A percentile compares a stretch with the other conserved stretches of the same genome.
These are phyloP conservation scores for Pueraria montana DNA, from an alignment of 306 rosid genomes.

Conservation along the genomic window DNA sequence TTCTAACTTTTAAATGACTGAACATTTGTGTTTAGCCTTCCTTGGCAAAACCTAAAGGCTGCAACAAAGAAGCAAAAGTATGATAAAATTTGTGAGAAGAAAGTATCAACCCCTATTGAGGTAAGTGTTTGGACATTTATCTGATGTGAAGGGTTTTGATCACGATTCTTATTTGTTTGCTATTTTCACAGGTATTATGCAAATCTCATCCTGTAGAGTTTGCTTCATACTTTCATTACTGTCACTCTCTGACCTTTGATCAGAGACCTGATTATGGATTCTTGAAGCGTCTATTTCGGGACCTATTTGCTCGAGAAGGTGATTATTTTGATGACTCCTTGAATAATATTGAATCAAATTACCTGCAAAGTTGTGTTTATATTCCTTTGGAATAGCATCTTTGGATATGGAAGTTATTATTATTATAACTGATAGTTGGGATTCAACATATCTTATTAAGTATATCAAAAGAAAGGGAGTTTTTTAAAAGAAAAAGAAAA, in stretches of 20 bases:
- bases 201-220: constrained; percentile 95
- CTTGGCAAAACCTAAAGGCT: constrained; percentile 99
- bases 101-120: constrained; percentile 97
- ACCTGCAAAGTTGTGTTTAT: background rate
- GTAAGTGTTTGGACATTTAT: constrained; percentile 52
- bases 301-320: constrained; percentile 93
- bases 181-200: constrained; percentile 77
- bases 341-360: constrained; percentile 1
- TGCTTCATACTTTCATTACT: constrained; percentile 96
- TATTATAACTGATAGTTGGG: background rate
- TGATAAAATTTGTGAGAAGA: constrained; percentile 97
- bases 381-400: background rate
- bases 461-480: background rate
- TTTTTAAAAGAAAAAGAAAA: background rate
- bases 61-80: constrained; percentile 97
- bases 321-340: constrained; percentile 19
- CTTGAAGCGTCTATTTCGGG: constrained; percentile 91
- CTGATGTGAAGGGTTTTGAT: constrained; percentile 7
- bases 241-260: constrained; percentile 91
- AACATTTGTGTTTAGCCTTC: constrained; percentile 74
- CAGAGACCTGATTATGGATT: constrained; percentile 99
- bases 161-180: constrained; percentile 40
- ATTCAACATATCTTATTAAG: background rate
- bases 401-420: background rate
- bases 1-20: constrained; percentile 26